Percentiles rank a stretch among this genome's conserved stretches.
Evolutionary conservation across 106 monocot genomes (phyloP).

Genomic region (Agapanthus africanus): DNA sequence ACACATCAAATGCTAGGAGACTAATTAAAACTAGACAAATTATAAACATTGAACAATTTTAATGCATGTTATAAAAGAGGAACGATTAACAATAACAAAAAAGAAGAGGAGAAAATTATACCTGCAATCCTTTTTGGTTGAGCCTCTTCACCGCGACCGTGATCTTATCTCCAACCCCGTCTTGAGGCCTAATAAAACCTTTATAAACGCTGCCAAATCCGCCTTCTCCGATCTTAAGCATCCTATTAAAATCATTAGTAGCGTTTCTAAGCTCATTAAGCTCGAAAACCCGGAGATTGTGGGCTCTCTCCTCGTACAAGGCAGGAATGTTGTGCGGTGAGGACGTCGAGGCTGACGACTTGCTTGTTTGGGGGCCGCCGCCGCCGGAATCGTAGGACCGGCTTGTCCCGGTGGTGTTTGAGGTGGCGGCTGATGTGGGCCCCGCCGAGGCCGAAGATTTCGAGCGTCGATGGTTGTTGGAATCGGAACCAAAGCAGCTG

Average conservation of each 20-base stretch:
- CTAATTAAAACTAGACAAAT: too few species aligned
- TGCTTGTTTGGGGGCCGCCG: not conserved
- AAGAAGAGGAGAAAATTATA: too few species aligned
- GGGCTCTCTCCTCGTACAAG: constrained; percentile 7
- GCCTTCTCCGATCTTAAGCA: constrained; percentile 19
- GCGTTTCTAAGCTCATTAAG: constrained; percentile 14
- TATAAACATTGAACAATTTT: too few species aligned
- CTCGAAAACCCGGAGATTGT: constrained; percentile 12
- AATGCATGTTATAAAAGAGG: too few species aligned
- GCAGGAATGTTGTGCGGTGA: constrained; percentile 9
- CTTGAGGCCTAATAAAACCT: constrained; percentile 10
- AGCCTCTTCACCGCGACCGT: constrained; percentile 17
- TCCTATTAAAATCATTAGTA: constrained; percentile 14
- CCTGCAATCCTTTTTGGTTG: constrained; percentile 20
- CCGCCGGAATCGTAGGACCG: not conserved
- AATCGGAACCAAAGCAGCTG: not conserved
- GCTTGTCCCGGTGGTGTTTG: not conserved
- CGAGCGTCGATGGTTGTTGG: not conserved
- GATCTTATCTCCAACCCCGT: constrained; percentile 7
- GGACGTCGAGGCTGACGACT: not conserved
- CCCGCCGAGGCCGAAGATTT: not conserved
- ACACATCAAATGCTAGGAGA: too few species aligned
- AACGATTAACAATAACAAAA: too few species aligned
- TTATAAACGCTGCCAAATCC: constrained; percentile 23
- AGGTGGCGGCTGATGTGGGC: not conserved